Conservation (phyloP, 106 monocot species). For the Dendrobium nobile region DNA sequence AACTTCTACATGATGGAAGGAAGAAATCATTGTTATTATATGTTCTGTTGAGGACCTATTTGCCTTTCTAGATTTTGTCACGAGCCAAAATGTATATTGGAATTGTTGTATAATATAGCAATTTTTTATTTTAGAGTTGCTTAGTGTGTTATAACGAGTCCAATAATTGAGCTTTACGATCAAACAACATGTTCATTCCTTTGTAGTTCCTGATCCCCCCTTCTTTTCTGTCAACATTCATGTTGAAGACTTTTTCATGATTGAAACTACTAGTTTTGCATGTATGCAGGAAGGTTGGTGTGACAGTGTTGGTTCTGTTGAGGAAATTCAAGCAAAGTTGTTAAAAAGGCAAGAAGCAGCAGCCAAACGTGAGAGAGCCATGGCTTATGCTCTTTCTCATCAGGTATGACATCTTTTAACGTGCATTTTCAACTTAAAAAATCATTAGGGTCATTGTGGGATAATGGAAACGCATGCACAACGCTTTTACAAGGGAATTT, state of each 20-base stretch:
- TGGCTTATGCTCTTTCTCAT: slow-evolving; percentile 90
- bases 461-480: not conserved
- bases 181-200: not conserved
- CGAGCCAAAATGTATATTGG: not conserved
- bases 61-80: not conserved
- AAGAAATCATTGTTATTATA: not conserved
- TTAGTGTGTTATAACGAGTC: not conserved
- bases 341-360: slow-evolving; percentile 89
- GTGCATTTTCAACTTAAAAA: not conserved
- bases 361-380: slow-evolving; percentile 88
- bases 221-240: not conserved
- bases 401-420: slow-evolving; percentile 28
- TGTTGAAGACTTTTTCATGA: not conserved
- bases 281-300: slow-evolving; percentile 87
- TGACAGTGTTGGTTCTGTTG: slow-evolving; percentile 80
- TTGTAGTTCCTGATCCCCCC: not conserved
- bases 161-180: not conserved
- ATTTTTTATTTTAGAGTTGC: not conserved
- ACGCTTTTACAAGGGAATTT: not conserved
- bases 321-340: slow-evolving; percentile 82
- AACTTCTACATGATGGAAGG: not conserved
- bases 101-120: not conserved
- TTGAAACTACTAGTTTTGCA: not conserved
- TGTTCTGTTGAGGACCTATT: not conserved
- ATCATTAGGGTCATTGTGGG: not conserved